These are phyloP conservation scores for Rhizoclosmatium sp. DNA, from an alignment of 192 early-diverging fungal species.

Conservation along the genomic window DNA sequence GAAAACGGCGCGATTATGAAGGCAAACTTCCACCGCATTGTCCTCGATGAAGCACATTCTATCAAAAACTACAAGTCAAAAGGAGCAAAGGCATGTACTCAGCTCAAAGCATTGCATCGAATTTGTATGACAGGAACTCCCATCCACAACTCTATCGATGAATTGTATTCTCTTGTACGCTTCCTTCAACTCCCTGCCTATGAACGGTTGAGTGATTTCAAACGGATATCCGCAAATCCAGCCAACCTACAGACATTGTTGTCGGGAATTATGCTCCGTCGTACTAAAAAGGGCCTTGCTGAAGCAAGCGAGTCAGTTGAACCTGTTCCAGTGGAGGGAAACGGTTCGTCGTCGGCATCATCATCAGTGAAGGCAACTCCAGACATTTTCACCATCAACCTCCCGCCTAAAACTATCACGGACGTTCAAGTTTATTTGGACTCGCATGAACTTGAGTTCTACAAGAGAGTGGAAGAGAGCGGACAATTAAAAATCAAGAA, in stretches of 20 bases:
- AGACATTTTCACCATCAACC: constrained; percentile 58
- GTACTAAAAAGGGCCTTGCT: constrained; percentile 62
- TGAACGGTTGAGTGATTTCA: constrained; percentile 5
- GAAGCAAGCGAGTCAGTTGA: neutral
- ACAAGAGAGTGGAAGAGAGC: constrained; percentile 46
- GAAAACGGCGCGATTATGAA: constrained; percentile 16
- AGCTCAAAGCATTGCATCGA: constrained; percentile 35
- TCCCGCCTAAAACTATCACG: constrained; percentile 59
- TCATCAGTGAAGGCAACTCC: neutral
- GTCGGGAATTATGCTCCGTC: constrained; percentile 54
- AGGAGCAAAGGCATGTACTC: constrained; percentile 32
- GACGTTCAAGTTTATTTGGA: constrained; percentile 55
- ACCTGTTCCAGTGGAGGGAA: neutral
- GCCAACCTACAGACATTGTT: neutral
- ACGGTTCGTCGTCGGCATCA: neutral
- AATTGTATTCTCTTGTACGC: constrained; percentile 44
- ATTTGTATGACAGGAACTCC: constrained; percentile 46
- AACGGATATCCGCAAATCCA: constrained; percentile 9
- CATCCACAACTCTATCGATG: constrained; percentile 45
- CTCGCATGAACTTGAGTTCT: constrained; percentile 58
- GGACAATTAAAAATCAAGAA: neutral
- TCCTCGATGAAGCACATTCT: constrained; percentile 51
- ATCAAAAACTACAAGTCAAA: constrained; percentile 49
- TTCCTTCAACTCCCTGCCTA: constrained; percentile 39
- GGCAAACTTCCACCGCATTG: constrained; percentile 27